Percentiles rank a stretch among this genome's conserved stretches.
Evolutionary conservation across 148 eudicot species (phyloP).

Genomic region (Simmondsia chinensis): DNA sequence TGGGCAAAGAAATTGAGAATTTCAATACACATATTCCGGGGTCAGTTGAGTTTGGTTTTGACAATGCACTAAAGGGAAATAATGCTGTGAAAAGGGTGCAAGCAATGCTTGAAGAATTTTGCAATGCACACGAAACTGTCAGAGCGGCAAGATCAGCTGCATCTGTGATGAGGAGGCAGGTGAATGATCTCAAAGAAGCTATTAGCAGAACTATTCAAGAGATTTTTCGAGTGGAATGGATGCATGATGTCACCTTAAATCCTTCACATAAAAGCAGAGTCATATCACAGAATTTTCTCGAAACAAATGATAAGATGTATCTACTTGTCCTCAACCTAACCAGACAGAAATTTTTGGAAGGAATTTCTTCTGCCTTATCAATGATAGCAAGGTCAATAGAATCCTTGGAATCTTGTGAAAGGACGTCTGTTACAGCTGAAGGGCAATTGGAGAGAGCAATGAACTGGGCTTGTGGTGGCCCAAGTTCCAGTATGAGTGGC

Average conservation of each 20-base stretch:
- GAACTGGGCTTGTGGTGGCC: slow-evolving; percentile 98
- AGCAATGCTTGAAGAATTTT: slow-evolving; percentile 79
- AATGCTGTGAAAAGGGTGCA: slow-evolving; percentile 52
- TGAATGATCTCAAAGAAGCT: slow-evolving; percentile 70
- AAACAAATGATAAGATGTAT: slow-evolving; percentile 48
- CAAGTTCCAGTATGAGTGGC: slow-evolving; percentile 41
- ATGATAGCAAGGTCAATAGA: slow-evolving; percentile 65
- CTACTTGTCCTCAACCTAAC: slow-evolving; percentile 52
- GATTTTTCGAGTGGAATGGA: slow-evolving; percentile 90
- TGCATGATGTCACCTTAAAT: slow-evolving; percentile 43
- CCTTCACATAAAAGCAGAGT: slow-evolving; percentile 54
- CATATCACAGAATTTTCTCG: slow-evolving; percentile 54
- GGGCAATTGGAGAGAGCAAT: slow-evolving; percentile 98
- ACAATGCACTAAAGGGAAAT: slow-evolving; percentile 27
- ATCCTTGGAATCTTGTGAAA: slow-evolving; percentile 76
- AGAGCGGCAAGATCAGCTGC: slow-evolving; percentile 87
- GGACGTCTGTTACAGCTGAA: slow-evolving; percentile 70
- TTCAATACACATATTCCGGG: slow-evolving; percentile 35
- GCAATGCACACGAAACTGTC: slow-evolving; percentile 87
- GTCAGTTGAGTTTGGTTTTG: slow-evolving; percentile 29
- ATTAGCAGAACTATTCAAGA: slow-evolving; percentile 58
- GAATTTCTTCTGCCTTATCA: slow-evolving; percentile 56
- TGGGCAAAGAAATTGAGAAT: slow-evolving; percentile 52
- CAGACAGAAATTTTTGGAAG: slow-evolving; percentile 72
- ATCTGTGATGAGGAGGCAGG: slow-evolving; percentile 51